Evolutionary conservation across 768 basidiomycete genomes (phyloP).

Genomic region (Phaeotremella fagi): DNA sequence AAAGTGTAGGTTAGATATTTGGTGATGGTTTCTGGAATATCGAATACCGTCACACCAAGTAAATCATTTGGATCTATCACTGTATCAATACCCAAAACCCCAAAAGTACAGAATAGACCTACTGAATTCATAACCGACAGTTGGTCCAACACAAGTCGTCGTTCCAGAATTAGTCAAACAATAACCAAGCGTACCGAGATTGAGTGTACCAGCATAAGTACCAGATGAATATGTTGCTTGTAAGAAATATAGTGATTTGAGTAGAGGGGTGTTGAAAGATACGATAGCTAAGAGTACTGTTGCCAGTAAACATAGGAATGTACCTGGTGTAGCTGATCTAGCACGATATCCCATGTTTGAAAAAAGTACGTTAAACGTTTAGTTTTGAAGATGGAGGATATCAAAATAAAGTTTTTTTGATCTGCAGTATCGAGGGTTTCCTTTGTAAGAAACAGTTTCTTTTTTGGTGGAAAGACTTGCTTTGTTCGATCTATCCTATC

Average conservation of each 20-base stretch:
- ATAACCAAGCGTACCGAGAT: conserved; percentile 85
- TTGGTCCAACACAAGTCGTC: conserved; percentile 68
- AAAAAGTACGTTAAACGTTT: too few species aligned
- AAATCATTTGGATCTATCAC: conserved; percentile 70
- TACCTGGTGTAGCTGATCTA: conserved; percentile 72
- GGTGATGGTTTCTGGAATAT: conserved; percentile 72
- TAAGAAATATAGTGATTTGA: conserved; percentile 87
- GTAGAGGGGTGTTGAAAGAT: conserved; percentile 80
- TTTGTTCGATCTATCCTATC: too few species aligned
- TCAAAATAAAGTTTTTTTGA: too few species aligned
- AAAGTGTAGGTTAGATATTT: conserved; percentile 96
- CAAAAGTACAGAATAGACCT: conserved; percentile 44
- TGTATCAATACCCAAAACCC: neutral
- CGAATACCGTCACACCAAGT: conserved; percentile 62
- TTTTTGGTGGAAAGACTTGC: too few species aligned
- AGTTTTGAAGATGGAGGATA: too few species aligned
- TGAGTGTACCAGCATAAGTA: conserved; percentile 53
- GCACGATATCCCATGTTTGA: conserved; percentile 57
- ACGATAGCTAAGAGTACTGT: conserved; percentile 76
- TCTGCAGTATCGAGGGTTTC: too few species aligned
- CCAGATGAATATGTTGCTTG: conserved; percentile 44
- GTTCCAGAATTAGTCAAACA: conserved; percentile 53
- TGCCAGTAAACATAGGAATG: conserved; percentile 73
- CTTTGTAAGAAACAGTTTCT: too few species aligned
- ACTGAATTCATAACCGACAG: conserved; percentile 85